Evolutionary conservation across 2,329 filamentous ascomycete genomes (phyloP), one percentile per base, ranked within the genome.

Genomic region (Xylogone sp.): DNA sequence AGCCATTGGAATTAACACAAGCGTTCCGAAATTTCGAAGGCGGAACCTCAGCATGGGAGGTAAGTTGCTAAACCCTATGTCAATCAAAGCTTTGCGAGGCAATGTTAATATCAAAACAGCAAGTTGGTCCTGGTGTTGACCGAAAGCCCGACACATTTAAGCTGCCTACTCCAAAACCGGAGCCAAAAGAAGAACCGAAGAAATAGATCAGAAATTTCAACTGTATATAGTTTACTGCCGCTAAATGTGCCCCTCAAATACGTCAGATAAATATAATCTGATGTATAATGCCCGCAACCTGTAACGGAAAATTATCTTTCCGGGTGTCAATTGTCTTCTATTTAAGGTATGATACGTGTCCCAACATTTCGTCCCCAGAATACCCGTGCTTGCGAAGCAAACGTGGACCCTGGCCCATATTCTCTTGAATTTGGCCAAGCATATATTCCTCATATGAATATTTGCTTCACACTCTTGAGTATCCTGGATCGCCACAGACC

Each of bases 11-110:
- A 77, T 82, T 99, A 72, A 97, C 94, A 13, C 94, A 99, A 74
- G 94, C 95, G 7, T 99, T 95, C 84, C 86, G 94, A 63, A 97
- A 99, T 77, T 99, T 99, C 67, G 92, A 97, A 75, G 91, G 92
- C 55, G 90, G 91, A 51, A 84, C 84, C 45, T 84, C 85, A 58
- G 81, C 81, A 13, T 88, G 84, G 84, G 84, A 88, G 69, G 75
- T 83, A 79, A 59, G 72, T 86, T 56, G 82, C 24, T 27, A 27
- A 27, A 80, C 53, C 59, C 81, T 56, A 9, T 12, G 24, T 27
- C 16, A 19, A 42, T 10, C 12, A 43, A 12, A 6, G 9, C 24
- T 13, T 2, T 20, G 16, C 22, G 16, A 43, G 16, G 18, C 10
- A 10, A 3, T 12, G 43, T 60, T 66, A 55, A 66, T 39, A 46